Base-by-base conservation (phyloP, 306 rosid species). In the Vachellia collinsii region DNA sequence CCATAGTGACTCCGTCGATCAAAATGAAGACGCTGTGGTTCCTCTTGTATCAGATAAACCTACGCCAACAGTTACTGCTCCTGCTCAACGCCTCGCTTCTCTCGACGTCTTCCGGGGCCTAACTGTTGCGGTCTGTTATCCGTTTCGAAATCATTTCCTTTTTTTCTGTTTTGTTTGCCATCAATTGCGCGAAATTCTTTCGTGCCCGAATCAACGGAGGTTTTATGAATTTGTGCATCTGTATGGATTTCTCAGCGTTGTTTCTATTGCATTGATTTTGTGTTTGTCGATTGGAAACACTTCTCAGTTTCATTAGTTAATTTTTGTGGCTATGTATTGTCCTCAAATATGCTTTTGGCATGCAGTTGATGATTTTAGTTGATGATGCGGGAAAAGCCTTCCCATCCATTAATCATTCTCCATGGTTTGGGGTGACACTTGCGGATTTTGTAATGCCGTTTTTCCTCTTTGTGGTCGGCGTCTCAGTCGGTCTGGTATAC, bases 361-460 rank as follows among this genome's bases (percentile, higher is more conserved):
- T 43, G 59, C 90, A 90, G 97, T 73, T 92, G 79, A 92, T 92
- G 97, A 92, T 92, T 74, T 77, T 92, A 79, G 95, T 88, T 39
- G 97, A 92, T 22, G 86, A 88, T 65, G 95, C 88, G 42, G 97
- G 97, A 85, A 86, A 88, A 41, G 93, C 89, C 46, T 89, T 89
- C 77, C 95, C 95, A 5, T 92, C 93, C 39, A 85, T 92, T 80
- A 92, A 92, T 81, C 94, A 92, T 81, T 85, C 97, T 63, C 97
- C 95, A 23, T 90, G 97, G 97, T 90, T 88, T 59, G 95, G 93
- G 19, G 88, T 92, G 53, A 90, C 95, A 8, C 93, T 90, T 12
- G 95, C 97, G 3, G 95, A 92, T 86, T 92, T 92, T 78, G 95
- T 92, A 19, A 85, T 92, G 93, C 97, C 95, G 0, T 90, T 89